phyloP scores from a whole-genome alignment of 257 asterid genomes.

The Przewalskia tangutica region DNA sequence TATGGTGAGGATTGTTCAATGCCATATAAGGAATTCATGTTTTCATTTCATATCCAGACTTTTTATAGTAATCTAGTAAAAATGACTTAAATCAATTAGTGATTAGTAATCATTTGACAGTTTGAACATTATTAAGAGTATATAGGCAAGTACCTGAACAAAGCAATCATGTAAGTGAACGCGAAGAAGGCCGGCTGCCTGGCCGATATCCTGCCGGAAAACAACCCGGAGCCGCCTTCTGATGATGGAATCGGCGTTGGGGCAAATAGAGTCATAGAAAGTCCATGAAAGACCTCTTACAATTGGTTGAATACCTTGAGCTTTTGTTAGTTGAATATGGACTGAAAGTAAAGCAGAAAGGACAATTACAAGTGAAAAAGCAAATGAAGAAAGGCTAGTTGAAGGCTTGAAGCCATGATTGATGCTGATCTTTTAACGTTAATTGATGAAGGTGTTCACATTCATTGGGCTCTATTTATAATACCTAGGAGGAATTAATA shows the following conservation, averaged over 20 bases:
- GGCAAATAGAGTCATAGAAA: conserved; percentile 18
- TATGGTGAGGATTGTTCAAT: no score
- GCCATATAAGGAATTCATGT: no score
- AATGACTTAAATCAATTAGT: no score
- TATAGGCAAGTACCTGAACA: conserved; percentile 5
- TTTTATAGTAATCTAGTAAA: no score
- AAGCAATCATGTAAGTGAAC: conserved; percentile 27
- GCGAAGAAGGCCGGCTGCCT: conserved; percentile 24
- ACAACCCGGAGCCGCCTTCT: conserved; percentile 7
- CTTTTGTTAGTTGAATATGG: not conserved
- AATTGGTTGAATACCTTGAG: conserved; percentile 20
- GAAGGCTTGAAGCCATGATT: not conserved
- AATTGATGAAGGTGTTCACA: not conserved
- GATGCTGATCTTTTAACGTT: not conserved
- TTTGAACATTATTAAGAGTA: no score
- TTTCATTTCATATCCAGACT: no score
- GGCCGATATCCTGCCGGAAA: conserved; percentile 7
- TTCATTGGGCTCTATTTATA: not conserved
- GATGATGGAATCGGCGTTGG: conserved; percentile 10
- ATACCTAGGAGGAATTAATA: not conserved
- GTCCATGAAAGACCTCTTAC: conserved; percentile 25
- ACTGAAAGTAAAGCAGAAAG: not conserved
- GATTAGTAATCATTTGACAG: no score
- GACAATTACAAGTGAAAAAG: not conserved
- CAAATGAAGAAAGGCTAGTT: not conserved